Conservation (phyloP, 2,329 filamentous ascomycete species). For the Purpureocillium takamizusanense region DNA sequence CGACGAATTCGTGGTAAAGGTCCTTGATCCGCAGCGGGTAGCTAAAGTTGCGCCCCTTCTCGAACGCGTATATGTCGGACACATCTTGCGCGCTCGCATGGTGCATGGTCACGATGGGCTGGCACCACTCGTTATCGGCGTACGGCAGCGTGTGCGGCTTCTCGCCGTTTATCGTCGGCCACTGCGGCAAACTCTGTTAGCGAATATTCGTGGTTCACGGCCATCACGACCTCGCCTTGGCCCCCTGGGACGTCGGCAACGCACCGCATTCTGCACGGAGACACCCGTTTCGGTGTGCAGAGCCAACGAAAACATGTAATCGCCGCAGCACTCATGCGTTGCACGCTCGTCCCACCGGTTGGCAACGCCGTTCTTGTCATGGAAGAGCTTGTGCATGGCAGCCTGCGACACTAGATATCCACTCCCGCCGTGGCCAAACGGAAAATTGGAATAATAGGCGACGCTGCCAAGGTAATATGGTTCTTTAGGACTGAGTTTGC, state of each 20-base stretch:
- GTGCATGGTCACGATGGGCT: slow-evolving; percentile 47
- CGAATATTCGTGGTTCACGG: not conserved
- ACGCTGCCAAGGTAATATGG: slow-evolving; percentile 42
- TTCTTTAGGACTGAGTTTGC: slow-evolving; percentile 29
- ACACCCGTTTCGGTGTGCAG: slow-evolving; percentile 34
- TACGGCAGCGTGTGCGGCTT: slow-evolving; percentile 42
- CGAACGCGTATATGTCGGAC: slow-evolving; percentile 41
- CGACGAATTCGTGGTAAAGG: slow-evolving; percentile 37
- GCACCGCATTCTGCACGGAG: slow-evolving; percentile 30
- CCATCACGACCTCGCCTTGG: not conserved
- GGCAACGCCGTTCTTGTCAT: slow-evolving; percentile 30
- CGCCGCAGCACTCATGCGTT: slow-evolving; percentile 38
- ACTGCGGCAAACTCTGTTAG: slow-evolving; percentile 19
- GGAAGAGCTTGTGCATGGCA: slow-evolving; percentile 38
- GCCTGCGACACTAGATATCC: slow-evolving; percentile 44
- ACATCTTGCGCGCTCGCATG: slow-evolving; percentile 42
- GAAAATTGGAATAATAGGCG: slow-evolving; percentile 28
- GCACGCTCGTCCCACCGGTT: slow-evolving; percentile 35
- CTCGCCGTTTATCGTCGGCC: slow-evolving; percentile 47
- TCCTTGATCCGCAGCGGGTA: slow-evolving; percentile 33
- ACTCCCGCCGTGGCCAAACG: slow-evolving; percentile 48
- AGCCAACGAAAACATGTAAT: slow-evolving; percentile 37
- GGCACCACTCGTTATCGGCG: slow-evolving; percentile 41
- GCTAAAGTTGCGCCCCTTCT: slow-evolving; percentile 27
- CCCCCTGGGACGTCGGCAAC: slow-evolving; percentile 8